phyloP scores from a whole-genome alignment of 371 early-diverging fungal species.

The Mucor plumbeus region DNA sequence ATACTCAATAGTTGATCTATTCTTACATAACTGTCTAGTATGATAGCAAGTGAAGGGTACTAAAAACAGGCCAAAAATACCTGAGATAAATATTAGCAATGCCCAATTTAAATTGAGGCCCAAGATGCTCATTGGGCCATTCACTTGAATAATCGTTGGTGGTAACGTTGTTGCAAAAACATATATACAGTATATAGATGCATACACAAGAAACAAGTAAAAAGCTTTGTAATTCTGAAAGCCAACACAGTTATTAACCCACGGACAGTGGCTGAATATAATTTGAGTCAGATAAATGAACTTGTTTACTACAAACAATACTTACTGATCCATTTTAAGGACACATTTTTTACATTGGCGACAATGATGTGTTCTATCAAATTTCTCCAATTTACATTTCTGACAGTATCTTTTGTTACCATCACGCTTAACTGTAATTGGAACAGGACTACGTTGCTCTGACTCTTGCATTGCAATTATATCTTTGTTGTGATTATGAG shows the following conservation, averaged over 20 bases:
- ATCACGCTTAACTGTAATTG: constrained; percentile 60
- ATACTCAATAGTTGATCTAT: constrained; percentile 72
- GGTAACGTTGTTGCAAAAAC: constrained; percentile 51
- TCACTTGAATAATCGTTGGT: constrained; percentile 35
- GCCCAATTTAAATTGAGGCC: constrained; percentile 46
- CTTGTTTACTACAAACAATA: background rate
- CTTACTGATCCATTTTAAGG: constrained; percentile 76
- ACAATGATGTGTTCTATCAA: constrained; percentile 73
- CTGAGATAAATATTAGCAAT: constrained; percentile 57
- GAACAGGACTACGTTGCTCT: constrained; percentile 13
- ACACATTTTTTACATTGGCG: constrained; percentile 65
- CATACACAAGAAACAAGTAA: constrained; percentile 66
- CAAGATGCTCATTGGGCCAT: constrained; percentile 45
- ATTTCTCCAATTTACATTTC: constrained; percentile 68
- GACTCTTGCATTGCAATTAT: constrained; percentile 9
- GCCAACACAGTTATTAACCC: constrained; percentile 78
- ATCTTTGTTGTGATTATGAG: constrained; percentile 9
- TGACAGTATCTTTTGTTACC: constrained; percentile 63
- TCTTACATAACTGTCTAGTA: constrained; percentile 56
- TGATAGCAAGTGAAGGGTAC: constrained; percentile 64
- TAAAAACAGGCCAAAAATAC: constrained; percentile 64
- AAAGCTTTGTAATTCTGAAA: constrained; percentile 73
- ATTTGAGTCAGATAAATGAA: background rate
- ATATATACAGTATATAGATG: constrained; percentile 55
- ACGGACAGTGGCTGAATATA: constrained; percentile 61